A percentile compares a stretch with the other conserved stretches of the same genome.
phyloP scores from a whole-genome alignment of 192 early-diverging fungal species.

The Entomortierella lignicola region DNA sequence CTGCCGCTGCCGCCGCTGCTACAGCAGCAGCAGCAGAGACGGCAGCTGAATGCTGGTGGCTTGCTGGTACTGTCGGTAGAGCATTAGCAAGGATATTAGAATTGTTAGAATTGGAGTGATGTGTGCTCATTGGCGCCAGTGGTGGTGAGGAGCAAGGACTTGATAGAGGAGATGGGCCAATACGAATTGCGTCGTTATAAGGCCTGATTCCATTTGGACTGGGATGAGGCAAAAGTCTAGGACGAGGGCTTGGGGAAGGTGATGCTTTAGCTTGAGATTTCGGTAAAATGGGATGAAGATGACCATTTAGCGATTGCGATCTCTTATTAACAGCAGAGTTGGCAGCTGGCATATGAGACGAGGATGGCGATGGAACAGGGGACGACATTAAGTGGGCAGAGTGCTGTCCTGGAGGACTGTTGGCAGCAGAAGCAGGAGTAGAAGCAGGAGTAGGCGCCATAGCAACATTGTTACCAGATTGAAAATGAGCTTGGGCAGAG shows the following conservation, averaged over 20 bases:
- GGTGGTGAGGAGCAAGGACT: conserved; percentile 51
- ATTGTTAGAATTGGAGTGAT: neutral
- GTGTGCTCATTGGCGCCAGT: conserved; percentile 4
- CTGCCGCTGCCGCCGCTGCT: conserved; percentile 36
- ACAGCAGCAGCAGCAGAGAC: conserved; percentile 46
- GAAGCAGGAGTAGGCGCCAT: conserved; percentile 4
- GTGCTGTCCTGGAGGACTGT: conserved; percentile 40
- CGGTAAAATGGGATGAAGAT: conserved; percentile 43
- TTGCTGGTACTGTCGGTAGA: conserved; percentile 35
- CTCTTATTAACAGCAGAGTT: conserved; percentile 22
- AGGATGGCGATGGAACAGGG: neutral
- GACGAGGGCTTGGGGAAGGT: conserved; percentile 37
- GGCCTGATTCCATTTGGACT: conserved; percentile 29
- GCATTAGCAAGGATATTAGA: conserved; percentile 32
- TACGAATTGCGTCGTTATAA: conserved; percentile 23
- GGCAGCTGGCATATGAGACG: neutral
- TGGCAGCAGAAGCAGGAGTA: conserved; percentile 30
- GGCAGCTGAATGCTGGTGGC: conserved; percentile 50
- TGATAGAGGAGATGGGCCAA: conserved; percentile 38
- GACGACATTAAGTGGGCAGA: conserved; percentile 4
- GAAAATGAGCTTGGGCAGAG: neutral
- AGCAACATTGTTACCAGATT: conserved; percentile 3
- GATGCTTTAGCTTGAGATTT: conserved; percentile 36
- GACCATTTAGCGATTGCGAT: conserved; percentile 25
- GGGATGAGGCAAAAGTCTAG: conserved; percentile 30